phyloP scores from a whole-genome alignment of 1,284 basidiomycete genomes.

The Phenoliferia sp. region DNA sequence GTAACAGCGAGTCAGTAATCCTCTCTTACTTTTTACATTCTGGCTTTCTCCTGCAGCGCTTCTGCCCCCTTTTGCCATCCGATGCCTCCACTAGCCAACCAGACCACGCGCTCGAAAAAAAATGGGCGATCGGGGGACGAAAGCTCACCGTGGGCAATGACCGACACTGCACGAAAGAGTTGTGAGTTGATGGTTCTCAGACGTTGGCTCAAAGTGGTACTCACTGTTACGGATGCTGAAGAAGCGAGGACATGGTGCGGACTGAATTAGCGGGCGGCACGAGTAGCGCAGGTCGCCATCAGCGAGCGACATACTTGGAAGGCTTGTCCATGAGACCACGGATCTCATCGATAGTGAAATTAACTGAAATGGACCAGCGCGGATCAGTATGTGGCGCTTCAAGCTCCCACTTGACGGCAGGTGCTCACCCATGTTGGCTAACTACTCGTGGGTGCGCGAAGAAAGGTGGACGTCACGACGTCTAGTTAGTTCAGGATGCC shows the following conservation, averaged over 20 bases:
- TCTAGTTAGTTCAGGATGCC: too few relatives aligned
- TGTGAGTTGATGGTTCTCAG: not conserved
- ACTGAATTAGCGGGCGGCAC: conserved; percentile 2
- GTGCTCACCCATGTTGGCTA: too few relatives aligned
- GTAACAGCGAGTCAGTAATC: not conserved
- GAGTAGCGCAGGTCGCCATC: not conserved
- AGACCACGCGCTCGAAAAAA: not conserved
- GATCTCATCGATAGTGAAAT: conserved; percentile 37
- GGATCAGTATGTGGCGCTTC: too few relatives aligned
- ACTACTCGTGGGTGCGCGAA: too few relatives aligned
- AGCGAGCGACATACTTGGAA: conserved; percentile 25
- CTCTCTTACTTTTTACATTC: not conserved
- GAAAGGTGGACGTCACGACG: too few relatives aligned
- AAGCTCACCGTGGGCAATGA: conserved; percentile 44
- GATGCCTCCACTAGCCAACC: not conserved
- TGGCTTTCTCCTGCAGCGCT: not conserved
- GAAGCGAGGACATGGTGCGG: not conserved
- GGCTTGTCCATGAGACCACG: conserved; percentile 38
- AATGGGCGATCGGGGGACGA: not conserved
- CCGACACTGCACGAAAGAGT: conserved; percentile 24
- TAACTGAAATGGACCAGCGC: too few relatives aligned
- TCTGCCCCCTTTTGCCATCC: not conserved
- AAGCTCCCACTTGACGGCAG: too few relatives aligned
- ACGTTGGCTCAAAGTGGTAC: not conserved
- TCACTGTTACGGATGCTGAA: conserved; percentile 35